Base-by-base conservation (phyloP, 768 basidiomycete genomes). In the Termitomyces sp. region DNA sequence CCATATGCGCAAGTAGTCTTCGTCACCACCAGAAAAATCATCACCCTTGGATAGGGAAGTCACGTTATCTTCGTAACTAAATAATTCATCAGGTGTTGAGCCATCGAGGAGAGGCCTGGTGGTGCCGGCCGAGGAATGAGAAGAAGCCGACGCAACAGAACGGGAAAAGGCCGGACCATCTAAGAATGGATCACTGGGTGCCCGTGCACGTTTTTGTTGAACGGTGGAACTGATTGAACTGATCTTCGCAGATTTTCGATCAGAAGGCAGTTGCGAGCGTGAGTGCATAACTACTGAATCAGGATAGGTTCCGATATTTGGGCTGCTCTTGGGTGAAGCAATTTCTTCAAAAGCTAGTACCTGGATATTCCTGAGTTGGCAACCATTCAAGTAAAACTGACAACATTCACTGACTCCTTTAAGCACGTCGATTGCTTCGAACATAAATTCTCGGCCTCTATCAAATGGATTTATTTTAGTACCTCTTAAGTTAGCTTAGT, bases 361-460 rank as follows among this genome's bases (percentile, higher is more conserved):
- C 73, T 78, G 58, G 11, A 47, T 55, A 54, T 61, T 58, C 44
- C 44, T 46, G 22, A 55, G 60, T 64, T 57, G 58, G 54, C 57
- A 54, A 22, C 41, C 36, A 47, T 37, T 58, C 47, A 57, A 51
- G 55, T 34, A 64, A 48, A n/a, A 41, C 27, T 16, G 52, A 66
- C 61, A 65, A 60, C 60, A 71, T 64, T 54, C n/a, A 78, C 88
- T 65, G 65, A 90, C 93, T 66, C 94, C 94, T 83, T 96, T 96
- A 63, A 95, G 84, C 49, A 94, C 76, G 65, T 91, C 86, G 58
- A 95, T 86, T 11, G 91, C 92, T 73, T 95, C 93, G 53, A 91
- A 78, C 93, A 95, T 95, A 71, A 96, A 96, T 65, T 94, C 91
- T 72, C 92, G 91, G 59, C 94, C 94, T 68, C 93, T 95, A 72